phyloP scores from a whole-genome alignment of 306 rosid species.

The Urtica urens region DNA sequence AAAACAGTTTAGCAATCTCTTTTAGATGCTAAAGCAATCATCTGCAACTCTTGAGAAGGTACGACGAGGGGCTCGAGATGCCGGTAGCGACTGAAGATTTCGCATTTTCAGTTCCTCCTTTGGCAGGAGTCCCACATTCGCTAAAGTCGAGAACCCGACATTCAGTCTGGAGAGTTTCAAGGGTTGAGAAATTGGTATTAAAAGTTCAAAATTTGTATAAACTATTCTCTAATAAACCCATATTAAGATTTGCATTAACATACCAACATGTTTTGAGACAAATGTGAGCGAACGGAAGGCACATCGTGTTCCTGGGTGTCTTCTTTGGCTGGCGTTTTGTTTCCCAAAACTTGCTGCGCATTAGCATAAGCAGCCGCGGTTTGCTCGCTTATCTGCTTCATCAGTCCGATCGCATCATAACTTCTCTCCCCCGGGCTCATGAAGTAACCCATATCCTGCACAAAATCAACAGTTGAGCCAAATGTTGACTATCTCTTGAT shows the following conservation, averaged over 20 bases:
- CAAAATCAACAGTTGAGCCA: constrained; percentile 5
- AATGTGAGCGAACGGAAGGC: constrained; percentile 25
- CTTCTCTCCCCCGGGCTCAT: constrained; percentile 80
- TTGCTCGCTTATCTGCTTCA: constrained; percentile 81
- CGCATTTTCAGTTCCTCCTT: constrained; percentile 32
- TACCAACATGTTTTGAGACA: constrained; percentile 52
- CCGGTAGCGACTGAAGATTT: constrained; percentile 35
- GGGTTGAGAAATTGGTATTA: background rate
- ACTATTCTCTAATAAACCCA: no score
- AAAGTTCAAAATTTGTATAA: background rate
- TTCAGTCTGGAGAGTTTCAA: constrained; percentile 41
- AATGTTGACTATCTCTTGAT: no score
- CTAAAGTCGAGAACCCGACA: constrained; percentile 83
- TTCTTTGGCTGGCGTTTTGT: constrained; percentile 46
- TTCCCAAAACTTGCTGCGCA: constrained; percentile 66
- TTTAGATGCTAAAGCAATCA: constrained; percentile 12
- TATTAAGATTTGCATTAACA: background rate
- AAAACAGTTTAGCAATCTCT: background rate
- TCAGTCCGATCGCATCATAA: constrained; percentile 83
- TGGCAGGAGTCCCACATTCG: constrained; percentile 77
- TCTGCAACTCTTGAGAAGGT: constrained; percentile 77
- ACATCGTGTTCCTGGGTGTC: constrained; percentile 22
- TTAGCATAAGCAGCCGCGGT: constrained; percentile 76
- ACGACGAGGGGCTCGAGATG: constrained; percentile 59
- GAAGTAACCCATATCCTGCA: constrained; percentile 73